Conservation (phyloP, 2,329 filamentous ascomycete genomes). For the Diaporthe australafricana region DNA sequence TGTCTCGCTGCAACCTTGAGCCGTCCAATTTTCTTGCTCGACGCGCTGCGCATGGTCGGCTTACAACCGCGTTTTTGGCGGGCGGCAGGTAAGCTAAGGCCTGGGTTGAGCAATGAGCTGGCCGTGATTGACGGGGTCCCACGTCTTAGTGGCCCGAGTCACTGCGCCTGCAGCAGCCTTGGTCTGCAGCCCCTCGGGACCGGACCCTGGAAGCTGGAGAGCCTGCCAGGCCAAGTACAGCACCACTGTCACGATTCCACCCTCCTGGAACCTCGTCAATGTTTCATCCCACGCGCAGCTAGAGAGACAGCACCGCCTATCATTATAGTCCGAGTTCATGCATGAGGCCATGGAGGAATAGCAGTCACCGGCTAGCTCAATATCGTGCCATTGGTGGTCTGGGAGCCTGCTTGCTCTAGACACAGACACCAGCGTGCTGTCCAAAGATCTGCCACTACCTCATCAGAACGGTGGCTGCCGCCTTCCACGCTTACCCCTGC, state of each 20-base stretch:
- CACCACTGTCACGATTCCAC: slow-evolving; percentile 9
- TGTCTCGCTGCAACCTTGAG: slow-evolving; percentile 32
- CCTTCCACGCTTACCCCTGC: slow-evolving; percentile 32
- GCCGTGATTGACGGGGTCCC: slow-evolving; percentile 10
- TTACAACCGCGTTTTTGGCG: slow-evolving; percentile 35
- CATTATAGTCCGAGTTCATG: not conserved
- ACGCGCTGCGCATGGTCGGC: slow-evolving; percentile 16
- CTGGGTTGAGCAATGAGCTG: slow-evolving; percentile 3
- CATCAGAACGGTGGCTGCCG: slow-evolving; percentile 15
- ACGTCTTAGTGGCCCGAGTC: slow-evolving; percentile 18
- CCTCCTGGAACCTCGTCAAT: slow-evolving; percentile 7
- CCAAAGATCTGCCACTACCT: not conserved
- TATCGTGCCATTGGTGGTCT: not conserved
- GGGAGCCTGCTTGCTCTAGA: not conserved
- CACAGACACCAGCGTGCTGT: not conserved
- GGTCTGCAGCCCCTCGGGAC: too few relatives aligned
- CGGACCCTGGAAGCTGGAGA: not conserved
- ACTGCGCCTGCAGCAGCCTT: not conserved
- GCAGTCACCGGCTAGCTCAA: not conserved
- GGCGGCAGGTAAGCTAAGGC: slow-evolving; percentile 1
- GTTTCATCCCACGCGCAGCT: slow-evolving; percentile 7
- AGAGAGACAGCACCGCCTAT: not conserved
- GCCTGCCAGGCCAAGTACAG: not conserved
- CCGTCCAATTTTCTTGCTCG: slow-evolving; percentile 11
- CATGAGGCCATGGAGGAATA: not conserved